Evolutionary conservation across 1,284 basidiomycete genomes (phyloP), one percentile per base, ranked within the genome.

Genomic region (Cryptococcus amylolentus): DNA sequence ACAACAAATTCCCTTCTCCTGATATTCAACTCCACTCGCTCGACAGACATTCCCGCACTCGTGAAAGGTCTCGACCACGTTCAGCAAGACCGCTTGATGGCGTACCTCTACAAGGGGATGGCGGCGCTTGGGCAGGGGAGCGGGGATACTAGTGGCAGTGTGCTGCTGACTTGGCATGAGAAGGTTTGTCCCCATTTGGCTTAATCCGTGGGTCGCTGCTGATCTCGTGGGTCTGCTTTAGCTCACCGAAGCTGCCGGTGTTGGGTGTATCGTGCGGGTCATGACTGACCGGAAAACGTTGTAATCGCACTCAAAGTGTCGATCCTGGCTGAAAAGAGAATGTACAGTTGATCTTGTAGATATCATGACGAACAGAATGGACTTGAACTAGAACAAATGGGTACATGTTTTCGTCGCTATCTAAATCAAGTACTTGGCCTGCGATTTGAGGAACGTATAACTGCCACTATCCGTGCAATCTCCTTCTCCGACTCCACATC

Each of bases 171-270:
- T 23, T 98, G 93, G 93, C 93, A 96, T 74, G 92, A 96, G 77
- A 95, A 94, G 86, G 92, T 93, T 56, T 49, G 27, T 23, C 26
- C 14, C 52, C 31, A 27, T 44, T 18, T 18, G 26, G 31, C 10
- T 35, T 50, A 12, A 35, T 31, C 49, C 60, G 38, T 47, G 43
- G 44, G 48, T 23, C 27, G 20, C 41, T 6, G 13, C 31, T 31
- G 28, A 35, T 39, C 20, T 42, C 35, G 28, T 49, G 40, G 47
- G 55, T 44, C 43, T 59, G 66, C 40, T 49, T 14, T 73, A 98
- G 94, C 80, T 98, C 71, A 96, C 93, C 20, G 95, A 98, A 76
- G 84, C 88, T 31, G 93, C 93, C 6, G 95, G 96, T 16, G 92
- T 90, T 2, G 96, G 95, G 8, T 95, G 91, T 77, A 98, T 98